A percentile compares a stretch with the other conserved stretches of the same genome.
Conservation (phyloP, 345 rosid genomes). For the Euphorbia peplus region DNA sequence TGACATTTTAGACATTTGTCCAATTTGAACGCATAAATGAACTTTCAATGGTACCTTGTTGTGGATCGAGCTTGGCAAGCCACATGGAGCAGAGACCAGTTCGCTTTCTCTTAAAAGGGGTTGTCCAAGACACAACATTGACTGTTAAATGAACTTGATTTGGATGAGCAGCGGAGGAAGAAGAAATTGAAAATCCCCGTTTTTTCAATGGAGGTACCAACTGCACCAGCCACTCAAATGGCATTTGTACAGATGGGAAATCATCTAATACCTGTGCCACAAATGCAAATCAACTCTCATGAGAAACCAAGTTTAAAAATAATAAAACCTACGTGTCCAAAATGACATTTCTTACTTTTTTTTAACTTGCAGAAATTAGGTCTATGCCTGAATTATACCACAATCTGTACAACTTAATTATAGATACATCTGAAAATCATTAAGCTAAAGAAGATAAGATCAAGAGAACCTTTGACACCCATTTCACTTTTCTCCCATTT, state of each 20-base stretch:
- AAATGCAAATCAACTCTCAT: conserved; percentile 10
- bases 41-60: conserved; percentile 40
- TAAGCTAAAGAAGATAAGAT: too few relatives aligned
- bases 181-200: conserved; percentile 86
- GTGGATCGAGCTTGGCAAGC: conserved; percentile 77
- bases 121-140: conserved; percentile 73
- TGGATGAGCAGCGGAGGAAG: conserved; percentile 78
- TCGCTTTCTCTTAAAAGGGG: conserved; percentile 76
- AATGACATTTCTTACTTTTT: too few relatives aligned
- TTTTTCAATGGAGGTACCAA: conserved; percentile 80
- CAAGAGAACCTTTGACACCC: too few relatives aligned
- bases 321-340: too few relatives aligned
- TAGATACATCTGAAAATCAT: too few relatives aligned
- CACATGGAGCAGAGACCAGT: conserved; percentile 84
- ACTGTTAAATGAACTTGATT: conserved; percentile 84
- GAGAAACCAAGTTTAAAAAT: not conserved
- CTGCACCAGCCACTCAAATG: conserved; percentile 93
- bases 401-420: too few relatives aligned
- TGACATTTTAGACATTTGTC: not conserved
- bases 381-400: too few relatives aligned
- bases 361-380: too few relatives aligned
- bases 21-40: not conserved
- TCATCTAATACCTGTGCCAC: conserved; percentile 72
- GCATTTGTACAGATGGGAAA: conserved; percentile 89
- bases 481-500: not conserved